Evolutionary conservation across 192 early-diverging fungal genomes (phyloP), one percentile per base, ranked within the genome.

Genomic region (Allomyces macrogynus): DNA sequence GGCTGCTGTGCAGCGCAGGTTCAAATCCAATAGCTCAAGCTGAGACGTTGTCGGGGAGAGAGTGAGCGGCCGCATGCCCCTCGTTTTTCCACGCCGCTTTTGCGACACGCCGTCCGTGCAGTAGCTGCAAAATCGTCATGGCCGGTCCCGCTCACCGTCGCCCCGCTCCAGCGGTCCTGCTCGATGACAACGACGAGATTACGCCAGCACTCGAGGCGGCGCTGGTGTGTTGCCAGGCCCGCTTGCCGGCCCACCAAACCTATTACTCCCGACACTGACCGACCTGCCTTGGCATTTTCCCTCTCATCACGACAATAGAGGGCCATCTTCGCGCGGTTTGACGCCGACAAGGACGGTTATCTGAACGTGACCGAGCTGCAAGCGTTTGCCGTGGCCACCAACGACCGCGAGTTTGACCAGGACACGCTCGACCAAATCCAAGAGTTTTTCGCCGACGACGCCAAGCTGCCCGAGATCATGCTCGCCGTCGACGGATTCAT

Each of bases 301-400:
- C 2, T 0, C 20, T 57, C 5, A 16, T 4, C 9, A 57, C 12
- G 1, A n/a, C 49, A 10, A 57, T n/a, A 57, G 49, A 57, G 5
- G 49, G 82, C 84, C 71, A 86, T 84, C 32, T 86, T 86, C 65
- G 67, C 62, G n/a, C 74, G 78, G 10, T 86, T 80, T 64, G 84
- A 84, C 65, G 65, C 70, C 24, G 82, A 84, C 75, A 71, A 74
- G 62, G 82, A 84, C 70, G 76, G 73, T 0, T 73, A 74, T 12
- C 69, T 86, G 63, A 80, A 78, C 67, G 66, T 71, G 43, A 62
- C 67, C 7, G 83, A 83, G 67, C 68, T 83, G 10, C 74, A 79
- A 24, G 74, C 66, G 23, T 86, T 84, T 72, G 81, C 82, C 0
- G 65, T 64, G 10, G 80, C 77, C 54, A 77, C 81, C 24, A 86